These are phyloP conservation scores for Spergularia azorica DNA, from an alignment of 179 eudicot genomes.

Conservation along the genomic window DNA sequence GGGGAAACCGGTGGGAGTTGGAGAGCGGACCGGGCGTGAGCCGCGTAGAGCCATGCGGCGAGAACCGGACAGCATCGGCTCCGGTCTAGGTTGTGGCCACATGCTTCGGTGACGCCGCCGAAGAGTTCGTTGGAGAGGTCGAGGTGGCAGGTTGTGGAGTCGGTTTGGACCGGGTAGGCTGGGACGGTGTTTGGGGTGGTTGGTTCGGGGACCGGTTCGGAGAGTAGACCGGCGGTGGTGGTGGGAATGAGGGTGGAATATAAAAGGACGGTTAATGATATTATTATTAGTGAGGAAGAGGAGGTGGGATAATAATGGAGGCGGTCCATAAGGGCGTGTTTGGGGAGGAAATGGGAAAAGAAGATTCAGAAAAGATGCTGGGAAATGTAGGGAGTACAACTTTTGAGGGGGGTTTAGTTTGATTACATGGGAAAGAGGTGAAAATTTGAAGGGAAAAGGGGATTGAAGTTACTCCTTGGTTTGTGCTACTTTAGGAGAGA, in stretches of 20 bases:
- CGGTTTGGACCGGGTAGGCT: slow-evolving; percentile 63
- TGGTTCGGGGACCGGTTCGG: slow-evolving; percentile 67
- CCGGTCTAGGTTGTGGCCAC: slow-evolving; percentile 69
- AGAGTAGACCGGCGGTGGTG: slow-evolving; percentile 43
- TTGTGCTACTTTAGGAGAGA: no score
- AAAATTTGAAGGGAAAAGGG: no score
- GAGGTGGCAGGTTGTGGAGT: slow-evolving; percentile 54
- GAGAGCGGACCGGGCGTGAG: slow-evolving; percentile 79
- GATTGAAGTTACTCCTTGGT: no score
- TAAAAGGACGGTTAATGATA: neutral
- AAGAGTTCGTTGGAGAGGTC: slow-evolving; percentile 84
- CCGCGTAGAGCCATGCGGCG: slow-evolving; percentile 92
- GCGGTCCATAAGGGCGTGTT: neutral
- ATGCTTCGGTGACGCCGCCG: slow-evolving; percentile 81
- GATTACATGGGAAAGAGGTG: no score
- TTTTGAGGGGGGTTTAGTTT: no score
- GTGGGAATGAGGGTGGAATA: neutral
- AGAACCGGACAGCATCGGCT: slow-evolving; percentile 89
- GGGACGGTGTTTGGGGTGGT: slow-evolving; percentile 69
- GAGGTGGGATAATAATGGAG: neutral
- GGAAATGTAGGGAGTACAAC: neutral
- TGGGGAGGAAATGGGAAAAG: neutral
- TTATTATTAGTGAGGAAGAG: neutral
- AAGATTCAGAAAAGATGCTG: neutral
- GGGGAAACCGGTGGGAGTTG: slow-evolving; percentile 42